Base-by-base conservation (phyloP, 371 early-diverging fungal species). In the Blakeslea trispora region DNA sequence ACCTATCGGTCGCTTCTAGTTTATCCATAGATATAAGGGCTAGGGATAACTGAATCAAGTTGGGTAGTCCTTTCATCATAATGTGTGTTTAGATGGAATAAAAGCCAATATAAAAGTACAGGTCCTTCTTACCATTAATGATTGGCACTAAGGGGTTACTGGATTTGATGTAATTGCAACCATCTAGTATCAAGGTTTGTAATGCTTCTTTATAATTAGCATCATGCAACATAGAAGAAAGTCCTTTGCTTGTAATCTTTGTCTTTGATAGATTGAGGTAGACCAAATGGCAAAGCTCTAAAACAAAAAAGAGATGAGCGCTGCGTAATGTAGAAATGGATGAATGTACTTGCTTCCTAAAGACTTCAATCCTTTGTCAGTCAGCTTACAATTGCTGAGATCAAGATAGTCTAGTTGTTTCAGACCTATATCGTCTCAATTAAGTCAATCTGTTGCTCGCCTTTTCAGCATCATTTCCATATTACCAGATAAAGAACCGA, bases 221-320 rank as follows among this genome's bases (percentile, higher is more conserved):
- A 41, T 63, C 42, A 5, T 40, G 23, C n/a, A 58, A 43, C 47
- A 72, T 46, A 1, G 40, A 60, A 13, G 32, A 21, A 8, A 77
- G 17, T 3, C 77, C 77, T 14, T 11, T 45, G 34, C 66, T 59
- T 1, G 74, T 63, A 32, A 77, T 68, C 35, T 77, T 71, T 10
- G 77, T 77, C 32, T 68, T 71, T 45, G 72, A 66, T 18, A 77
- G 45, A 41, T 73, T 65, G 8, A 77, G 55, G 55, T 71, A 52
- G 0, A 22, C 34, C 6, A 77, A 54, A 11, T 57, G 35, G 5
- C 54, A 41, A 13, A 77, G 50, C 23, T 50, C 77, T 74, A 51
- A 40, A 11, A 32, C 32, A 37, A 19, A 1, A 44, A 22, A 18
- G 19, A 19, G n/a, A 35, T n/a, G n/a, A n/a, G n/a, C n/a, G n/a